Evolutionary conservation across 495 filamentous ascomycete species (phyloP), one percentile per base, ranked within the genome.

Genomic region (Xylaria castorea): DNA sequence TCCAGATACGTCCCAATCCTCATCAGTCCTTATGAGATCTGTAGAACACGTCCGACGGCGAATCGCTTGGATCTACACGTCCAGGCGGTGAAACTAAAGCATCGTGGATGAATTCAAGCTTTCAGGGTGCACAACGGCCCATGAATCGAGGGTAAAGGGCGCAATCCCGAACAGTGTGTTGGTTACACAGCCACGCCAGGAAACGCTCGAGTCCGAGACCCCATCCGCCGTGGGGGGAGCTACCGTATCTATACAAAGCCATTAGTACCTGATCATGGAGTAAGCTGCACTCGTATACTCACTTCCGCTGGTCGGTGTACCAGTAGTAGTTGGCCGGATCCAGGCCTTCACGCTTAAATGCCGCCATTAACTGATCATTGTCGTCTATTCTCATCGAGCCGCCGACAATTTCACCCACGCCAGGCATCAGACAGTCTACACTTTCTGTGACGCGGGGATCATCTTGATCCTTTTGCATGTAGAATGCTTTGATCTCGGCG

Each of bases 271-370:
- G 30, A 30, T n/a, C 11, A 11, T 25, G 22, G 55, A 22, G 38
- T 22, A 51, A 46, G 50, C 58, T 60, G 32, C 50, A 40, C 32
- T 57, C 27, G 72, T 18, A 64, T 14, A 92, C 94, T 88, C 83
- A 97, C 93, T 97, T 97, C 76, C 96, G 87, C 89, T 97, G 94
- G 83, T 99, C 96, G 12, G 94, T 98, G 85, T 97, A 99, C 96
- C 96, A 99, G 88, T 97, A 99, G 83, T 99, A 99, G 18, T 92
- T 91, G 79, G 89, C 89, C 36, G 92, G 89, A 64, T 91, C 90
- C 78, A 99, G 97, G 61, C 91, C 92, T 80, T 97, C 92, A 72
- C 92, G 88, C 83, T 92, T 89, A 82, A 97, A 98, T 6, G 93
- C 96, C 55, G 85, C 90, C 85, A 98, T 91, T 76, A 98, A 81